These are phyloP conservation scores for Vigna hirtella DNA, from an alignment of 306 rosid species.

Conservation along the genomic window DNA sequence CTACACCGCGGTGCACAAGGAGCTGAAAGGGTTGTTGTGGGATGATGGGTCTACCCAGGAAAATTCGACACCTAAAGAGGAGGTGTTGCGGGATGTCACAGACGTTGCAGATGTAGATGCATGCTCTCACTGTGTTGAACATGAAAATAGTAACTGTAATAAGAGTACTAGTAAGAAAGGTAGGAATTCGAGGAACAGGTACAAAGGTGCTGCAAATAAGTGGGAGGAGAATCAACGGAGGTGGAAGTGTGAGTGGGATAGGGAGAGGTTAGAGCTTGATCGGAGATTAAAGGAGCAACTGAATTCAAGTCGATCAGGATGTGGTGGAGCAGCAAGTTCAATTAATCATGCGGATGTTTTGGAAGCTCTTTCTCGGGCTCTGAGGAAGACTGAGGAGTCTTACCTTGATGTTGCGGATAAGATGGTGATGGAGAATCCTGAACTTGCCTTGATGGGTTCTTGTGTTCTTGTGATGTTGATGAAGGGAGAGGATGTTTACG, in stretches of 20 bases:
- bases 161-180: constrained; percentile 44
- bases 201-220: constrained; percentile 63
- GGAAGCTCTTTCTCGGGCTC: constrained; percentile 82
- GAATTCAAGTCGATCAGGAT: constrained; percentile 56
- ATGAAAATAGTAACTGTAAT: constrained; percentile 48
- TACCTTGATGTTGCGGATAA: constrained; percentile 83
- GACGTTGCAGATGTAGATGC: constrained; percentile 53
- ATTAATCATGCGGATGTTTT: constrained; percentile 76
- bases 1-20: constrained; percentile 76
- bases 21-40: constrained; percentile 91
- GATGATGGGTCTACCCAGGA: constrained; percentile 62
- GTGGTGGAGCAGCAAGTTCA: constrained; percentile 35
- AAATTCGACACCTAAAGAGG: constrained; percentile 8
- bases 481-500: constrained; percentile 97
- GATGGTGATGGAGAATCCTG: constrained; percentile 89
- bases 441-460: constrained; percentile 95
- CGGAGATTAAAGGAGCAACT: constrained; percentile 79
- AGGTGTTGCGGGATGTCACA: not conserved
- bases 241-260: constrained; percentile 97
- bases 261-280: constrained; percentile 87
- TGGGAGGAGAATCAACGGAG: constrained; percentile 90
- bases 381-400: constrained; percentile 89
- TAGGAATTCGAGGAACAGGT: constrained; percentile 56
- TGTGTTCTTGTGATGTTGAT: constrained; percentile 97
- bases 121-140: constrained; percentile 70